Percentiles rank a stretch among this genome's conserved stretches.
Evolutionary conservation across 148 eudicot genomes (phyloP).

Genomic region (Dysphania ambrosioides): DNA sequence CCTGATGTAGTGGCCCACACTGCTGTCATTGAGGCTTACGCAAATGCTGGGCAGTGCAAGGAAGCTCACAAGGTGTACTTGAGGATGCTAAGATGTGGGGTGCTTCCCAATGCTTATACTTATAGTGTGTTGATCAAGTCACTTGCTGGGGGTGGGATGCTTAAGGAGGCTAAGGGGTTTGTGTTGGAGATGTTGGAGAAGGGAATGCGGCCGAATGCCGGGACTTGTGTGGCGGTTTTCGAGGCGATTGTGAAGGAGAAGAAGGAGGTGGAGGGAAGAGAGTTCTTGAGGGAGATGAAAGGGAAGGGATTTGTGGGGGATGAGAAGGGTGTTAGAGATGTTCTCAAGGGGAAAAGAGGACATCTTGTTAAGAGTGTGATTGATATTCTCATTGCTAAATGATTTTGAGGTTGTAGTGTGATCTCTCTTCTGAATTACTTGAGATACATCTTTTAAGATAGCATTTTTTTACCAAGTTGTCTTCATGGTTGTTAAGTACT

Average conservation of each 20-base stretch:
- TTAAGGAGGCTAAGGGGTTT: constrained; percentile 53
- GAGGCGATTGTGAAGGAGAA: constrained; percentile 52
- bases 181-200: constrained; percentile 62
- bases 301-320: constrained; percentile 48
- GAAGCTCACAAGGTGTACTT: constrained; percentile 48
- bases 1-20: constrained; percentile 85
- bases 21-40: constrained; percentile 76
- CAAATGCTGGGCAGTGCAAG: constrained; percentile 52
- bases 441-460: neutral
- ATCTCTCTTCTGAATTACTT: too few relatives aligned
- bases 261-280: constrained; percentile 52
- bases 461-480: neutral
- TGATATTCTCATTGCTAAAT: constrained; percentile 51
- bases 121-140: constrained; percentile 57
- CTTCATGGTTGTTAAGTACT: neutral
- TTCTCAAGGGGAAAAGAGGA: constrained; percentile 46
- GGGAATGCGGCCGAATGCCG: constrained; percentile 56
- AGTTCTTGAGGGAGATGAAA: constrained; percentile 49
- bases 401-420: constrained; percentile 9
- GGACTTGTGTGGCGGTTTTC: constrained; percentile 41
- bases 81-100: constrained; percentile 55
- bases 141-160: constrained; percentile 39
- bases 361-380: constrained; percentile 35
- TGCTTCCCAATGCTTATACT: constrained; percentile 63
- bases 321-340: constrained; percentile 50